Evolutionary conservation across 202 grass and related monocot species (phyloP), one percentile per base, ranked within the genome.

Genomic region (Dendrocalamus latiflorus): DNA sequence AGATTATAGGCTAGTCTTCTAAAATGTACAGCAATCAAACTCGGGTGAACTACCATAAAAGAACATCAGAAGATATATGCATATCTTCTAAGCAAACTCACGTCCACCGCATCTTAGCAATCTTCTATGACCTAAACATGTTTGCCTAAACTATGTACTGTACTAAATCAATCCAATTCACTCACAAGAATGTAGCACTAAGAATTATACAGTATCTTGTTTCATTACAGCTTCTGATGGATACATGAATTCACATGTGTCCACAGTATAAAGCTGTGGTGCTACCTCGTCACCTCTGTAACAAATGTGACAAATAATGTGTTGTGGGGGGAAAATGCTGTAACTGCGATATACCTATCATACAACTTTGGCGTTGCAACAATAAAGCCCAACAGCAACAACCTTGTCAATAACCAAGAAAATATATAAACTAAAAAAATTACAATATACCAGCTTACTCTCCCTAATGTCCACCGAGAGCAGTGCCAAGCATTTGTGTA

Each of bases 301-400:
- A 71, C 26, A 70, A 71, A 71, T 71, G 49, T 61, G 65, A 68
- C 47, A 36, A 57, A 30, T 30, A 30, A 30, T 48, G n/a, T 57
- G 54, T 7, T 55, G 26, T 24, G 67, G 51, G 13, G 59, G 1
- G n/a, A n/a, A 50, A 78, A 47, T 85, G 39, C 39, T 83, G 71
- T 76, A 75, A 64, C 59, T 66, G 71, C 61, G 21, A 74, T 85
- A 90, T 87, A 90, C 81, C 73, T 81, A 84, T 84, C 81, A 84
- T 77, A 91, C 85, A 84, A 81, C 77, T 91, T 70, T 57, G 81
- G 18, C 17, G 71, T 79, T 79, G 71, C 81, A 87, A 84, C 81
- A 76, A 81, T 70, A 79, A 60, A 55, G 73, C 39, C 60, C 33
- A 68, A 73, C 72, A 59, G 51, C 25, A 86, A 86, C 75, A 82